phyloP scores from a whole-genome alignment of 306 rosid genomes.

The Vigna unguiculata region DNA sequence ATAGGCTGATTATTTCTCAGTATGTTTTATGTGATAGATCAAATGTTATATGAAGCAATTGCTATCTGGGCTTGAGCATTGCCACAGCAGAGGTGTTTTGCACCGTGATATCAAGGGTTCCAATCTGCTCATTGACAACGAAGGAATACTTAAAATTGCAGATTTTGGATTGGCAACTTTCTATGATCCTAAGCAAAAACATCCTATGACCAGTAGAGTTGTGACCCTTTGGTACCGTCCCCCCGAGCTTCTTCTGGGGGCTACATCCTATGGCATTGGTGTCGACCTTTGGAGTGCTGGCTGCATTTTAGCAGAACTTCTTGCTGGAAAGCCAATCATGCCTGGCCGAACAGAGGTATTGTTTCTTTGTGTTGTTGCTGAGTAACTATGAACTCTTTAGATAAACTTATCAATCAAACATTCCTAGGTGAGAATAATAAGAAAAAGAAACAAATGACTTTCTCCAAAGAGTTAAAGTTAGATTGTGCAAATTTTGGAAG shows the following conservation, averaged over 20 bases:
- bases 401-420: no score
- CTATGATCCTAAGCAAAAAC: conserved; percentile 67
- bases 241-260: conserved; percentile 95
- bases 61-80: conserved; percentile 91
- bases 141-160: conserved; percentile 85
- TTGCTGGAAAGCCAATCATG: conserved; percentile 91
- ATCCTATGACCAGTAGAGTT: conserved; percentile 89
- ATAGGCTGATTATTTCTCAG: conserved; percentile 47
- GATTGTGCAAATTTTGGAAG: no score
- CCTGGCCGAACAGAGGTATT: conserved; percentile 96
- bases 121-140: conserved; percentile 79
- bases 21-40: conserved; percentile 59
- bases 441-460: no score
- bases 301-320: conserved; percentile 91
- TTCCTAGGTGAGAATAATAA: no score
- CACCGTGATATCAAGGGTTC: conserved; percentile 97
- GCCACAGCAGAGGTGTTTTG: conserved; percentile 85
- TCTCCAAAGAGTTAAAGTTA: no score
- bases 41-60: conserved; percentile 91
- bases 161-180: conserved; percentile 91
- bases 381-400: background rate
- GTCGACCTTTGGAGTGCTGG: conserved; percentile 97
- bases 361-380: conserved; percentile 31
- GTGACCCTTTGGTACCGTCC: conserved; percentile 98
- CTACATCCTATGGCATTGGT: conserved; percentile 71